phyloP scores from a whole-genome alignment of 139 green algal species.

The Edaphochlamys debaryana region DNA sequence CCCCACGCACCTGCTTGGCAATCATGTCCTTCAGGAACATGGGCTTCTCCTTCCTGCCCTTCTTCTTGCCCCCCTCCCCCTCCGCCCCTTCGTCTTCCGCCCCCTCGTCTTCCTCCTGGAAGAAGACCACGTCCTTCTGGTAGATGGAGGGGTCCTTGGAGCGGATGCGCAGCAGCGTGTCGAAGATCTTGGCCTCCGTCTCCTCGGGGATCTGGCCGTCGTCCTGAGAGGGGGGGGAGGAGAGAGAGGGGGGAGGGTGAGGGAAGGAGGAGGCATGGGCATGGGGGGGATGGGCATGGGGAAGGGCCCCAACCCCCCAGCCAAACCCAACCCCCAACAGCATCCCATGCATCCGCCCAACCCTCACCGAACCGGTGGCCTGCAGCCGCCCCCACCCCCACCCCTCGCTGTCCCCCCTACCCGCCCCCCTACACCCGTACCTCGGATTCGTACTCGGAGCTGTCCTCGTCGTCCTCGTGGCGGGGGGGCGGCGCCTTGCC shows the following conservation, averaged over 20 bases:
- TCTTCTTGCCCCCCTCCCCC: background rate
- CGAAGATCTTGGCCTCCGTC: slow-evolving; percentile 76
- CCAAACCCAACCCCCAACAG: background rate
- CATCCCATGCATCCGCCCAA: too few species aligned
- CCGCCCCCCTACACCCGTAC: too few species aligned
- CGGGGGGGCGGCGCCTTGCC: slow-evolving; percentile 7
- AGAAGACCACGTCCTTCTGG: slow-evolving; percentile 73
- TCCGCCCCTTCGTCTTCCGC: background rate
- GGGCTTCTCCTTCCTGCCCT: slow-evolving; percentile 60
- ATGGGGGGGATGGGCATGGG: background rate
- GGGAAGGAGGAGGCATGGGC: background rate
- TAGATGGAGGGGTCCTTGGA: slow-evolving; percentile 81
- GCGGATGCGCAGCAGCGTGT: slow-evolving; percentile 79
- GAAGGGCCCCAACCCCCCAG: background rate
- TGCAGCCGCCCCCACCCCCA: too few species aligned
- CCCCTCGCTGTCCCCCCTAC: too few species aligned
- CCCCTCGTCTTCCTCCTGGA: slow-evolving; percentile 49
- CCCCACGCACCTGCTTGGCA: slow-evolving; percentile 67
- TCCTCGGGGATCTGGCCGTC: slow-evolving; percentile 62
- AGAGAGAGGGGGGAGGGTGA: too few species aligned
- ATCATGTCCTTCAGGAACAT: slow-evolving; percentile 87
- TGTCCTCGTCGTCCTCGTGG: slow-evolving; percentile 8
- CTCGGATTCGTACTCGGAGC: slow-evolving; percentile 34
- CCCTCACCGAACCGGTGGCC: too few species aligned
- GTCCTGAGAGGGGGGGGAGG: slow-evolving; percentile 42